Conservation (phyloP, 768 basidiomycete species). For the Podaxis carcinomalis region DNA sequence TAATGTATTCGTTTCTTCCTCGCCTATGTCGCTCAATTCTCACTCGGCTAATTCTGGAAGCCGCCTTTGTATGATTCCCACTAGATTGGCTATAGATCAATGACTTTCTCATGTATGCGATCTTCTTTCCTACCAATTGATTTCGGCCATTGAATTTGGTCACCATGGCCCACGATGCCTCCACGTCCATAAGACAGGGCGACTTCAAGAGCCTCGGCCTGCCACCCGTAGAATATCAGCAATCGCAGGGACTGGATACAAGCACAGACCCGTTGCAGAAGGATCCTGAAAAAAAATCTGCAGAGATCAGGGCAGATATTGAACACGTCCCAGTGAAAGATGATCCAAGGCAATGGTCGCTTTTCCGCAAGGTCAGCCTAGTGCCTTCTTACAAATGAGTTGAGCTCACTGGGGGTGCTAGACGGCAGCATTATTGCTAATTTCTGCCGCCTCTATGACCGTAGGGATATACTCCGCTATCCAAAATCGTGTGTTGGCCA, state of each 20-base stretch:
- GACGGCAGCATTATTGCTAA: constrained; percentile 40
- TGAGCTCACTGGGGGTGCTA: constrained; percentile 15
- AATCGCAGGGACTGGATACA: background rate
- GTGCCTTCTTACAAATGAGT: background rate
- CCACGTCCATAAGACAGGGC: background rate
- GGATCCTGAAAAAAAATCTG: background rate
- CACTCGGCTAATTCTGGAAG: background rate
- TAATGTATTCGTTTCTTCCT: background rate
- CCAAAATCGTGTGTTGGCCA: constrained; percentile 50
- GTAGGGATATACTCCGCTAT: constrained; percentile 56
- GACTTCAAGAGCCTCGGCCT: background rate
- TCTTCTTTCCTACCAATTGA: background rate
- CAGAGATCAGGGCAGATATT: constrained; percentile 27
- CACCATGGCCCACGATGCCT: background rate
- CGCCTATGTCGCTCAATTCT: background rate
- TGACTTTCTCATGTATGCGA: background rate
- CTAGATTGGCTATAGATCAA: background rate
- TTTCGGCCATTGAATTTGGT: background rate
- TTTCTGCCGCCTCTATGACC: constrained; percentile 51
- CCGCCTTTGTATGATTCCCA: background rate
- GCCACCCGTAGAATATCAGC: background rate
- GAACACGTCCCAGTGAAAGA: constrained; percentile 45
- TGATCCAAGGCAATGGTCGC: constrained; percentile 54
- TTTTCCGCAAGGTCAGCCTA: constrained; percentile 40
- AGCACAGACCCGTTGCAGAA: background rate